phyloP scores from a whole-genome alignment of 2,329 filamentous ascomycete genomes.

The Pestalotiopsis sp. region DNA sequence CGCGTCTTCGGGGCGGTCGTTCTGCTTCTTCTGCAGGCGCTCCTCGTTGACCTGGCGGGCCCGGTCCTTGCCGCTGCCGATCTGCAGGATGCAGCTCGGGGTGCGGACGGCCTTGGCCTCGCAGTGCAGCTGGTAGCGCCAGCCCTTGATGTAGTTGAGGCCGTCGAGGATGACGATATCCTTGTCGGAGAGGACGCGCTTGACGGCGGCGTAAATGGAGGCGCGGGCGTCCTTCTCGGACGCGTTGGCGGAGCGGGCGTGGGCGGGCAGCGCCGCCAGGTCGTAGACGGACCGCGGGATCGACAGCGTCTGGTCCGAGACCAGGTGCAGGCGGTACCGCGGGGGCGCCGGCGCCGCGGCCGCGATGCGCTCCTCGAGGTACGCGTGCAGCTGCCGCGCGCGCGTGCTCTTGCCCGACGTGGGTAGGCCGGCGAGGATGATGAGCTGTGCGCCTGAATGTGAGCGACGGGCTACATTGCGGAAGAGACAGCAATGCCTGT shows the following conservation, averaged over 20 bases:
- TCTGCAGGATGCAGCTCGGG: slow-evolving; percentile 72
- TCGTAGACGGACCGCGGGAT: slow-evolving; percentile 74
- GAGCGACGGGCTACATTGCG: not conserved
- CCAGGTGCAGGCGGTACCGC: slow-evolving; percentile 69
- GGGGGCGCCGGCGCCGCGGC: slow-evolving; percentile 24
- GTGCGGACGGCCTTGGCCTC: slow-evolving; percentile 81
- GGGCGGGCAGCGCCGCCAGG: slow-evolving; percentile 57
- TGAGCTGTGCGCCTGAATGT: slow-evolving; percentile 48
- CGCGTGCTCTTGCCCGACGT: slow-evolving; percentile 70
- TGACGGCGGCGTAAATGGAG: slow-evolving; percentile 74
- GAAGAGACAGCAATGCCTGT: too few species aligned
- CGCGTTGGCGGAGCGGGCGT: slow-evolving; percentile 70
- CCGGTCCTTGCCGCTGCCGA: slow-evolving; percentile 57
- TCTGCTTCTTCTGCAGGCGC: slow-evolving; percentile 45
- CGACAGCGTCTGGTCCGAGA: slow-evolving; percentile 72
- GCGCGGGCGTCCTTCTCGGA: slow-evolving; percentile 83
- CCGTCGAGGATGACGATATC: slow-evolving; percentile 81
- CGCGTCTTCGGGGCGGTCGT: slow-evolving; percentile 37
- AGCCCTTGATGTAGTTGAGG: slow-evolving; percentile 88
- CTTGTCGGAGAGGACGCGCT: slow-evolving; percentile 70
- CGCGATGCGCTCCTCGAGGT: slow-evolving; percentile 61
- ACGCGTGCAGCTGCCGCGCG: slow-evolving; percentile 65
- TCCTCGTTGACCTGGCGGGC: slow-evolving; percentile 61
- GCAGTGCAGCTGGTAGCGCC: slow-evolving; percentile 83
- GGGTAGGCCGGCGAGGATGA: slow-evolving; percentile 67